Percentiles rank a stretch among this genome's conserved stretches.
phyloP scores from a whole-genome alignment of 179 eudicot genomes.

The Spergularia azorica region DNA sequence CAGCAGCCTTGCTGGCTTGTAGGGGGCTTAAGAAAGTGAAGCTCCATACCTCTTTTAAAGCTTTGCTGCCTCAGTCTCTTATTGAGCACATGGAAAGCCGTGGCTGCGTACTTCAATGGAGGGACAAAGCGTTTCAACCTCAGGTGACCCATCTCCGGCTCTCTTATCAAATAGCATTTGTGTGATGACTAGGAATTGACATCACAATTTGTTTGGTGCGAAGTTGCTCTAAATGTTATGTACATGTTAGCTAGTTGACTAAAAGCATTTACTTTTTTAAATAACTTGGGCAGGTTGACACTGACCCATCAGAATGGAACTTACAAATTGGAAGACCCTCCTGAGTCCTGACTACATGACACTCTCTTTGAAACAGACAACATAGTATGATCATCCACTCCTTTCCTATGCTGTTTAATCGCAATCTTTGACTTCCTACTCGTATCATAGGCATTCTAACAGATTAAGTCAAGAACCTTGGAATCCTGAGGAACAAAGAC shows the following conservation, averaged over 20 bases:
- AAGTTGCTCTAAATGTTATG: no score
- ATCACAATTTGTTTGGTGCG: not conserved
- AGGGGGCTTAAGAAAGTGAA: conserved; percentile 75
- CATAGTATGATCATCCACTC: not conserved
- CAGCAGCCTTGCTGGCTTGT: conserved; percentile 68
- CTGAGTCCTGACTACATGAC: conserved; percentile 15
- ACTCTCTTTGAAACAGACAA: conserved; percentile 7
- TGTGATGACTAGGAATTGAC: not conserved
- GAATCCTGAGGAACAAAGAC: not conserved
- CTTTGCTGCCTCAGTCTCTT: conserved; percentile 52
- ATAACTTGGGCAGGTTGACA: conserved; percentile 28
- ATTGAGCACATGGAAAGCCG: conserved; percentile 63
- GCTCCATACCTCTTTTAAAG: conserved; percentile 58
- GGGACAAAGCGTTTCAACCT: conserved; percentile 63
- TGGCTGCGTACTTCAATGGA: conserved; percentile 73
- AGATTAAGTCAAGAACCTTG: not conserved
- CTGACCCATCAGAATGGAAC: conserved; percentile 26
- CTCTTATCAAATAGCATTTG: not conserved
- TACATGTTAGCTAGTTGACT: not conserved
- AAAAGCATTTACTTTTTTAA: not conserved
- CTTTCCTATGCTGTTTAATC: not conserved
- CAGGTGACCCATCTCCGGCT: conserved; percentile 23
- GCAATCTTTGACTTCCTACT: not conserved
- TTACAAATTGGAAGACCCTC: conserved; percentile 20
- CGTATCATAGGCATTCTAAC: not conserved